Conservation (phyloP, 208 protist genomes). For the Herpetomonas muscarum region DNA sequence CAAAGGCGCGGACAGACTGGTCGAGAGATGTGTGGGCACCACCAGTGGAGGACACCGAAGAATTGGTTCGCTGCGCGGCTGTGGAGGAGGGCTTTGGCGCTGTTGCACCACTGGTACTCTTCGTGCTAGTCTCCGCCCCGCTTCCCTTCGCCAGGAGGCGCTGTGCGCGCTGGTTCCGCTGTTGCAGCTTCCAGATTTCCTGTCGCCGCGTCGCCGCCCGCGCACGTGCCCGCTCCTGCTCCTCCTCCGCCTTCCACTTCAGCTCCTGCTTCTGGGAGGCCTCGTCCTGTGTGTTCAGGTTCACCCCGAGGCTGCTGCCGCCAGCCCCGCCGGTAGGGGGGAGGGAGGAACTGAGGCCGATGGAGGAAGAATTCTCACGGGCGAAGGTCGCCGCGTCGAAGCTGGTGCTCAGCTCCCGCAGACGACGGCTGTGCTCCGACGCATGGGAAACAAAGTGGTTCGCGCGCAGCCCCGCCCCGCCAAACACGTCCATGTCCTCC, state of each 20-base stretch:
- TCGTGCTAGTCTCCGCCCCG: too few relatives aligned
- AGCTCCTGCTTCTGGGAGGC: constrained; percentile 7
- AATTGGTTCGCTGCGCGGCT: too few relatives aligned
- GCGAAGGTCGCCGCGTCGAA: not conserved
- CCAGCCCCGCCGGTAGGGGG: too few relatives aligned
- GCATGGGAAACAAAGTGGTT: too few relatives aligned
- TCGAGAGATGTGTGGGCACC: too few relatives aligned
- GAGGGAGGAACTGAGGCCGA: too few relatives aligned
- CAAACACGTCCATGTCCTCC: not conserved
- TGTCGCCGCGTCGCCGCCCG: constrained; percentile 61
- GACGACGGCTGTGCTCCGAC: constrained; percentile 1
- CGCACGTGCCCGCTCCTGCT: constrained; percentile 20
- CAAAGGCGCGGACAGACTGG: too few relatives aligned
- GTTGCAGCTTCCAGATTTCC: constrained; percentile 75
- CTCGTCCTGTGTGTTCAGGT: constrained; percentile 8
- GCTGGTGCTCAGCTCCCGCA: not conserved
- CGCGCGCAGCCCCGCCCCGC: too few relatives aligned
- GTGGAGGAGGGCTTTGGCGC: too few relatives aligned
- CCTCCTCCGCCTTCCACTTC: constrained; percentile 3
- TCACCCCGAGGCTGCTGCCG: constrained; percentile 1
- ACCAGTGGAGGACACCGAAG: too few relatives aligned
- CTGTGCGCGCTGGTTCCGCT: constrained; percentile 47
- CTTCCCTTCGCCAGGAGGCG: too few relatives aligned
- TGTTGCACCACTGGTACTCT: too few relatives aligned
- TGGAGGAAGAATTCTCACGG: not conserved